Evolutionary conservation across 371 early-diverging fungal species (phyloP).

Genomic region (Chytridium lagenaria): DNA sequence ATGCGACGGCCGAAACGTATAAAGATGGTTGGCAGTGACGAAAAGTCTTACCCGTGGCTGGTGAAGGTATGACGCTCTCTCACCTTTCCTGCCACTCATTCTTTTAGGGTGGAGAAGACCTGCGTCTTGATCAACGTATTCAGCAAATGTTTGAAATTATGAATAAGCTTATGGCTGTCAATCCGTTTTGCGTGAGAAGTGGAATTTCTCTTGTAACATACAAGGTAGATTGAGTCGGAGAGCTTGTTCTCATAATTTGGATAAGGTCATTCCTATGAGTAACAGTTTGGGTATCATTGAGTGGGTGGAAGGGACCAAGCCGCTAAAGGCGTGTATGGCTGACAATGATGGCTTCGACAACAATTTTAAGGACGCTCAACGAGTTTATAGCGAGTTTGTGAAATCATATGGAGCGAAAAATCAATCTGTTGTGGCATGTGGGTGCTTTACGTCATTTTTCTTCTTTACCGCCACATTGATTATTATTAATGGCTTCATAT

Average conservation of each 20-base stretch:
- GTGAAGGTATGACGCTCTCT: conserved; percentile 82
- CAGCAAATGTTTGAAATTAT: conserved; percentile 76
- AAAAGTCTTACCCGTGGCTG: conserved; percentile 69
- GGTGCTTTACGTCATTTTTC: not conserved
- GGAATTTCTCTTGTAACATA: conserved; percentile 61
- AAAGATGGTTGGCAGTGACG: conserved; percentile 74
- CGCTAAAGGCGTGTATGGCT: conserved; percentile 47
- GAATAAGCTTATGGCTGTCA: conserved; percentile 69
- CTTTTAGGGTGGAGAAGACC: conserved; percentile 77
- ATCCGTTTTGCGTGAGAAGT: conserved; percentile 59
- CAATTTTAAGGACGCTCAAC: conserved; percentile 21
- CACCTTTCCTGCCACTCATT: no score
- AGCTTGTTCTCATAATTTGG: not conserved
- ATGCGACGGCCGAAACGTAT: conserved; percentile 76
- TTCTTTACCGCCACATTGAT: not conserved
- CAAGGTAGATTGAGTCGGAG: conserved; percentile 50
- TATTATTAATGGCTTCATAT: not conserved
- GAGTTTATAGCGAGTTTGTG: conserved; percentile 34
- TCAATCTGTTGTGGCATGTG: conserved; percentile 27
- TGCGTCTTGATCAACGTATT: conserved; percentile 80
- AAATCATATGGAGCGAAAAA: conserved; percentile 9
- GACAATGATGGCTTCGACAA: conserved; percentile 36
- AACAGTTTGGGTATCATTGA: conserved; percentile 70
- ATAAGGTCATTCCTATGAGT: conserved; percentile 71
- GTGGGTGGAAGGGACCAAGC: conserved; percentile 65